Evolutionary conservation across 2,329 filamentous ascomycete species (phyloP).

Genomic region (Cucurbitaria berberidis): DNA sequence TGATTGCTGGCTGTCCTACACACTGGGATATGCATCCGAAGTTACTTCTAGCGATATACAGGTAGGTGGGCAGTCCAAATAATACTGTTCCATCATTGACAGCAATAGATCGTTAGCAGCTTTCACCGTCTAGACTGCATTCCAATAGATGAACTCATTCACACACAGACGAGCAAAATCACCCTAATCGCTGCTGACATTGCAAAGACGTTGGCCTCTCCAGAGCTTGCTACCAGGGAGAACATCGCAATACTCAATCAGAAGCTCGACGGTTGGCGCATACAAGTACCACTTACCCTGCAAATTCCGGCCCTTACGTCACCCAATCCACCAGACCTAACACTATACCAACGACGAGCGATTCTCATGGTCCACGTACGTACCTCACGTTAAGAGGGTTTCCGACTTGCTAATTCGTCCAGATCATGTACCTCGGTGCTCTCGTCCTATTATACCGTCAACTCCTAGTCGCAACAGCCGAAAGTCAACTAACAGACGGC

Average conservation of each 20-base stretch:
- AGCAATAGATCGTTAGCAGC: slow-evolving; percentile 29
- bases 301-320: slow-evolving; percentile 42
- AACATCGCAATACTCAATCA: slow-evolving; percentile 37
- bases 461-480: slow-evolving; percentile 40
- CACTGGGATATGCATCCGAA: slow-evolving; percentile 44
- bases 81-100: slow-evolving; percentile 15
- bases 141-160: slow-evolving; percentile 41
- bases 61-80: slow-evolving; percentile 23
- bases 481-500: slow-evolving; percentile 38
- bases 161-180: slow-evolving; percentile 44
- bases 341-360: slow-evolving; percentile 40
- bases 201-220: slow-evolving; percentile 38
- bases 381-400: neutral
- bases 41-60: slow-evolving; percentile 35
- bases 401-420: neutral
- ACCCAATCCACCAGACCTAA: slow-evolving; percentile 29
- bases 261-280: slow-evolving; percentile 45
- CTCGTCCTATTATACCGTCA: slow-evolving; percentile 46
- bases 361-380: slow-evolving; percentile 48
- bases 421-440: slow-evolving; percentile 50
- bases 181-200: slow-evolving; percentile 47
- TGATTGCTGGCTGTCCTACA: slow-evolving; percentile 50
- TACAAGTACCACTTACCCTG: slow-evolving; percentile 38
- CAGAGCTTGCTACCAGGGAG: slow-evolving; percentile 37
- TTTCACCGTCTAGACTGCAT: slow-evolving; percentile 14